Percentiles rank a stretch among this genome's conserved stretches.
Evolutionary conservation across 2,329 filamentous ascomycete species (phyloP).

Genomic region (Elsinoe fawcettii): DNA sequence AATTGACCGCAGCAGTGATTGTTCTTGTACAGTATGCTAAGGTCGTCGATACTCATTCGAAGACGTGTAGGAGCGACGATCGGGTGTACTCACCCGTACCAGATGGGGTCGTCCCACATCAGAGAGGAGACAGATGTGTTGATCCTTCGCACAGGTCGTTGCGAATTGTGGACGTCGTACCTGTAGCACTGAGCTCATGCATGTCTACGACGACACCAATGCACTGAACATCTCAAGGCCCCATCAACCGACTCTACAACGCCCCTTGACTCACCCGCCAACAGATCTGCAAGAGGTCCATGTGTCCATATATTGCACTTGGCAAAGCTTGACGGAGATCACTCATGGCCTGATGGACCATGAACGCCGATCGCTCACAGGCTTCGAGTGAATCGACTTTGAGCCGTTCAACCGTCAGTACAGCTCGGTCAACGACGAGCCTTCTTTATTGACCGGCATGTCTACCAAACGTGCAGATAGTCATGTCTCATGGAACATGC

Average conservation of each 20-base stretch:
- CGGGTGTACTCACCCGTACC: no score
- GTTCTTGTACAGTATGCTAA: no score
- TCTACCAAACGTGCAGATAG: background rate
- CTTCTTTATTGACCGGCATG: background rate
- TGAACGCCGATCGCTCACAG: background rate
- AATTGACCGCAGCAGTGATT: no score
- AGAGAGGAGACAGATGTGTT: no score
- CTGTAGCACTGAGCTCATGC: no score
- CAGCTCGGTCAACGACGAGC: background rate
- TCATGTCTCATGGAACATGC: background rate
- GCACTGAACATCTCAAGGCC: background rate
- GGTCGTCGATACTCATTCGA: no score
- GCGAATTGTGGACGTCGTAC: no score
- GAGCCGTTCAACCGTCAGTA: background rate
- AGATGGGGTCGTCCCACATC: no score
- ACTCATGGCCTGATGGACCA: background rate
- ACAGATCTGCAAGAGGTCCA: background rate
- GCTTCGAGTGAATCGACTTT: background rate
- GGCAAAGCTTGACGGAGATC: background rate
- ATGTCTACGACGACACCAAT: background rate
- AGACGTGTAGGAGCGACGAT: no score
- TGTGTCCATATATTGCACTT: background rate
- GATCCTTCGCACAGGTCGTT: no score
- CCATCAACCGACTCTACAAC: background rate
- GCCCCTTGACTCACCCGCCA: no score